Evolutionary conservation across 257 asterid genomes (phyloP).

Genomic region (Nicotiana paniculata): DNA sequence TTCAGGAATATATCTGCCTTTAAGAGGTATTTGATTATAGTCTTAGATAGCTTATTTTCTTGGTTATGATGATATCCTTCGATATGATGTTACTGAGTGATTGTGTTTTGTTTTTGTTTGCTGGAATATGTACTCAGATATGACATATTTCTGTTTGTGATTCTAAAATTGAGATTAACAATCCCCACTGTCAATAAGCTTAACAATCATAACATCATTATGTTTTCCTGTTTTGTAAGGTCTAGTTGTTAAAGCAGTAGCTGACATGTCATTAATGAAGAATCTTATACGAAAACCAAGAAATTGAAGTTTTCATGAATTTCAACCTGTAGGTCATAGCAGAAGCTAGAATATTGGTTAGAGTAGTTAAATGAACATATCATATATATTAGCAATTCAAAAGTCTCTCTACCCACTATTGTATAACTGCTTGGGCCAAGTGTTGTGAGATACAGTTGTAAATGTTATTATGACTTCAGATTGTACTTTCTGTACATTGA

Average conservation of each 20-base stretch:
- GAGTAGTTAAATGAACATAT: not conserved
- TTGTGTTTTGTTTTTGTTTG: not conserved
- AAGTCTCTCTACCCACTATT: not conserved
- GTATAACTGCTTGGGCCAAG: not conserved
- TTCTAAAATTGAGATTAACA: not conserved
- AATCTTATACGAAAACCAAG: not conserved
- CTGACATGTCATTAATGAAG: not conserved
- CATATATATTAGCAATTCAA: not conserved
- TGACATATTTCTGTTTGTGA: not conserved
- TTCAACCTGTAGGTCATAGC: not conserved
- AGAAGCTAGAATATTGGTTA: not conserved
- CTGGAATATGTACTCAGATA: not conserved
- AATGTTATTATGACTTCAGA: not conserved
- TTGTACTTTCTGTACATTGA: not conserved
- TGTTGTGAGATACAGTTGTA: not conserved
- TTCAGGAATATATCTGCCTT: slow-evolving; percentile 67
- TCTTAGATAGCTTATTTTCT: not conserved
- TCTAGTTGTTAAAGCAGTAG: not conserved
- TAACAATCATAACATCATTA: not conserved
- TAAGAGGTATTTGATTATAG: slow-evolving; percentile 49
- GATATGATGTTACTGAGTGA: not conserved
- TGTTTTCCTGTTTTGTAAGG: not conserved
- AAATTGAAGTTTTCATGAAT: not conserved
- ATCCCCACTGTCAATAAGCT: not conserved
- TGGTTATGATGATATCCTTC: not conserved